Base-by-base conservation (phyloP, 148 eudicot species). In the Arbutus unedo region DNA sequence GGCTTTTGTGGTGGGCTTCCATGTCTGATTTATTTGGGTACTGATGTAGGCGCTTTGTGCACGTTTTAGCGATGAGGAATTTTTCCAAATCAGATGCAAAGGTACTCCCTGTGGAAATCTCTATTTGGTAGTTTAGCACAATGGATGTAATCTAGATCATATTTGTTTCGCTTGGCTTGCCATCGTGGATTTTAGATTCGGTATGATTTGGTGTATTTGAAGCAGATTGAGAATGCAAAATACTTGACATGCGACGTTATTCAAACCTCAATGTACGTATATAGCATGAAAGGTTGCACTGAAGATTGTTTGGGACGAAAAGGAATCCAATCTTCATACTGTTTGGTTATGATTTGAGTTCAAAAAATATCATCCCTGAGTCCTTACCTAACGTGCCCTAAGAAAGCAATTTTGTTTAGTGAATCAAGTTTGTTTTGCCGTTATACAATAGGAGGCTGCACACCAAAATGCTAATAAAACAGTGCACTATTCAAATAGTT, bases 11-110 rank as follows among this genome's bases (percentile, higher is more conserved):
- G 6, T 55, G 11, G 15, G 54, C 31, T 15, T 78, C 54, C 19
- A 68, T 25, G 78, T 60, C 44, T 16, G 76, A 49, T 73, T 55
- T 23, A n/a, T 41, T 76, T 74, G 77, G 75, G 16, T 81, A 47
- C 84, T 74, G 53, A 57, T 87, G 70, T 79, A 96, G 99, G 97
- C 93, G 8, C 86, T 96, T 47, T 94, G 96, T 83, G 88, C 99
- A 6, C 94, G 93, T 50, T 96, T 86, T 81, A 92, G 92, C 62
- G 96, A 96, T 66, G 98, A 96, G 78, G 99, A 96, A 80, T 96
- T 93, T 85, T 85, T 96, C 55, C 83, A 83, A 64, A 86, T 88
- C 47, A 89, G 97, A 89, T 94, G 97, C 83, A 85, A 91, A 93
- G 98, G 99, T 96, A 88, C 56, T 47, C 54, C 76, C 6, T 31